These are phyloP conservation scores for Paracamarosporium sp. DNA, from an alignment of 2,329 filamentous ascomycete species.

Conservation along the genomic window DNA sequence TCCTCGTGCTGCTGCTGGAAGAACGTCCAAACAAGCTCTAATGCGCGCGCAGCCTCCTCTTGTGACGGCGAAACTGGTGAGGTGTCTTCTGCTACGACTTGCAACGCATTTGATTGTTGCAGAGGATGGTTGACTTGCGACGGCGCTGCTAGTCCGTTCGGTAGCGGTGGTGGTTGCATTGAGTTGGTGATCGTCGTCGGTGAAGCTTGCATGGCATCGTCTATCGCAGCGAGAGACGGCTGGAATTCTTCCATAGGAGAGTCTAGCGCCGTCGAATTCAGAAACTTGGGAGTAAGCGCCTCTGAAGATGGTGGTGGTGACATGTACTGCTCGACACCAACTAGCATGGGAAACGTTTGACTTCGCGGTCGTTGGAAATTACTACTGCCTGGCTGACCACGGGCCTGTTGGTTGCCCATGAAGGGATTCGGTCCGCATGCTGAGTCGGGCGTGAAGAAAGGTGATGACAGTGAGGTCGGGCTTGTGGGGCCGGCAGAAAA, in stretches of 20 bases:
- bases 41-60: conserved; percentile 82
- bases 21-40: conserved; percentile 82
- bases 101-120: conserved; percentile 18
- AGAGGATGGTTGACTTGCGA: conserved; percentile 36
- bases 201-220: conserved; percentile 48
- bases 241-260: conserved; percentile 58
- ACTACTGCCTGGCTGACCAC: conserved; percentile 54
- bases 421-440: conserved; percentile 69
- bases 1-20: conserved; percentile 74
- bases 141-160: conserved; percentile 43
- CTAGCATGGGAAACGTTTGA: conserved; percentile 80
- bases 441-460: conserved; percentile 80
- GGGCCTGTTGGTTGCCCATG: conserved; percentile 59
- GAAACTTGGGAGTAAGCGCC: conserved; percentile 61
- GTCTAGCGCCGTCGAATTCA: conserved; percentile 55
- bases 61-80: conserved; percentile 71
- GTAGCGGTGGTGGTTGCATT: conserved; percentile 54
- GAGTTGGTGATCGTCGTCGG: conserved; percentile 45
- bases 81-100: conserved; percentile 37
- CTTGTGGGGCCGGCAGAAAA: conserved; percentile 77
- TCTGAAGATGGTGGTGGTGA: conserved; percentile 60
- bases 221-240: conserved; percentile 46
- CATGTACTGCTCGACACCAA: conserved; percentile 66
- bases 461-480: conserved; percentile 74
- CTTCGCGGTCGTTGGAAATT: conserved; percentile 80